Evolutionary conservation across 106 monocot species (phyloP).

Genomic region (Iris macrosiphon): DNA sequence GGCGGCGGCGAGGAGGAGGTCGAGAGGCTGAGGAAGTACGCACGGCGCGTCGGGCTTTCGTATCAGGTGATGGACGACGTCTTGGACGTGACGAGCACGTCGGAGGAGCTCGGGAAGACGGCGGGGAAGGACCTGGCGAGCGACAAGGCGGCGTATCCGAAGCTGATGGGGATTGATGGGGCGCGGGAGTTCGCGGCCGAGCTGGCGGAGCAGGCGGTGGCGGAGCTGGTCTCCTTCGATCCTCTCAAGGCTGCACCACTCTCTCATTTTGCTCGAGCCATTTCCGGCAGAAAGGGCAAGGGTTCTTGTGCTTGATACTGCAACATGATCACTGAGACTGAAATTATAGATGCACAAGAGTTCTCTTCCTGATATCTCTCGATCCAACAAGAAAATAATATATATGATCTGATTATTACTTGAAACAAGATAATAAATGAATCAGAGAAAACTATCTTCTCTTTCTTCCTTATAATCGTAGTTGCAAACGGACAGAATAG

Average conservation of each 20-base stretch:
- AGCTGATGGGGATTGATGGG: conserved; percentile 36
- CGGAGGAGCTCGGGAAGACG: conserved; percentile 53
- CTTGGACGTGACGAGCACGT: conserved; percentile 41
- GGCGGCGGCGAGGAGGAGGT: conserved; percentile 37
- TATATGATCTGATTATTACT: no score
- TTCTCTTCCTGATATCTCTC: no score
- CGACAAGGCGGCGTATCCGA: conserved; percentile 54
- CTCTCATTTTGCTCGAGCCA: conserved; percentile 25
- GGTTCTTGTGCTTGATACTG: no score
- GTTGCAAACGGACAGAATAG: no score
- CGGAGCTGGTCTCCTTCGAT: conserved; percentile 34
- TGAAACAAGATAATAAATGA: no score
- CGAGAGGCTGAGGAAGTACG: conserved; percentile 33
- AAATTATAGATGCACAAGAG: no score
- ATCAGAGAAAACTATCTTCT: no score
- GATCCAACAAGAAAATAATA: no score
- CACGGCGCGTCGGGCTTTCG: conserved; percentile 35
- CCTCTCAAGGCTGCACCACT: conserved; percentile 32
- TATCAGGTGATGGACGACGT: conserved; percentile 55
- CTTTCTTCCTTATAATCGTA: no score
- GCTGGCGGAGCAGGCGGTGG: conserved; percentile 29
- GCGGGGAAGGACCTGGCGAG: conserved; percentile 55
- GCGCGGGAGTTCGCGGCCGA: conserved; percentile 42
- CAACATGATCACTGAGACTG: no score
- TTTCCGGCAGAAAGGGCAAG: no score